Evolutionary conservation across 1,284 basidiomycete species (phyloP), one percentile per base, ranked within the genome.

Genomic region (Microbotryomycetes sp.): DNA sequence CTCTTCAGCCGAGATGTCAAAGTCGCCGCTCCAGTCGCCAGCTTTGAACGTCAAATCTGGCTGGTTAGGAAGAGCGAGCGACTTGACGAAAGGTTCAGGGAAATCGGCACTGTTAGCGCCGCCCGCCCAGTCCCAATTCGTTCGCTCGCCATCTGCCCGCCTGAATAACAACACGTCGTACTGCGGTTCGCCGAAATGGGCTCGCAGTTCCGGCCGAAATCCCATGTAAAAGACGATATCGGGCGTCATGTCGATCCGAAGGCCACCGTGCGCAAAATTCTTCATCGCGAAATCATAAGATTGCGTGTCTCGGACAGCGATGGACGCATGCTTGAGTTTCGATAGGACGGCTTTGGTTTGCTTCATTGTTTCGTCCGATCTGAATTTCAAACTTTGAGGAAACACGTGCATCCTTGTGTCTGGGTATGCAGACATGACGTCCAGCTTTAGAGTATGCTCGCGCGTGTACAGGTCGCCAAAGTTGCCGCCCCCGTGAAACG

Each of bases 141-240:
- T 51, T 4, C 49, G 49, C 27, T 51, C 49, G 18, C 49, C 49
- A 28, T 51, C 49, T 23, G 49, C 49, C 27, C 49, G 21, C 18
- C 49, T 23, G 27, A 51, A 51, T 18, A 51, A 28, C 23, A 51
- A 28, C 23, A 51, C 23, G 49, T 51, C 49, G 49, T 51, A 28
- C 23, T 23, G 21, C 18, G 49, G 49, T 28, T 51, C n/a, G 27
- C 49, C 49, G 27, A 51, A 51, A 18, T 51, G 21, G 23, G 23
- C 49, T 23, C 49, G 21, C 23, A 51, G 28, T 28, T 51, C 49
- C 5, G 49, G 49, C 18, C 49, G 21, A 26, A 51, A 51, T 18
- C 49, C 49, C 49, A 51, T 51, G 49, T 26, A 51, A 26, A 51
- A 51, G 21, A 51, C 49, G 27, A 51, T 51, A 13, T 51, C 49